Evolutionary conservation across 2,329 filamentous ascomycete species (phyloP).

Genomic region (Neoarthrinium moseri): DNA sequence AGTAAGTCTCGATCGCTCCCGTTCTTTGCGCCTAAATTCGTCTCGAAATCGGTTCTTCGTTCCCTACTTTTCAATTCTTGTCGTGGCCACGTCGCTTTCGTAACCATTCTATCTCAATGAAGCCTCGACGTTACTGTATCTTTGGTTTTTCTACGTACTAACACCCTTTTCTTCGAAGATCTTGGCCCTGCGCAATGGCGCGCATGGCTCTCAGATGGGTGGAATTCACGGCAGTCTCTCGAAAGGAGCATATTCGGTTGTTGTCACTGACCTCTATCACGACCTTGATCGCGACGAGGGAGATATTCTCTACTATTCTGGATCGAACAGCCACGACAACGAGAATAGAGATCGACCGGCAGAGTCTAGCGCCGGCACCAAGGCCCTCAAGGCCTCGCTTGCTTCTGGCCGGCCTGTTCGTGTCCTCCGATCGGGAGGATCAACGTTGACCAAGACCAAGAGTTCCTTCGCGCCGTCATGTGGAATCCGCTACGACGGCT

Average conservation of each 20-base stretch:
- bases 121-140: neutral
- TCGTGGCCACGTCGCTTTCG: too few relatives aligned
- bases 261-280: conserved; percentile 16
- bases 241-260: conserved; percentile 24
- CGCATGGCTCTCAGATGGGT: conserved; percentile 20
- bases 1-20: too few relatives aligned
- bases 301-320: conserved; percentile 17
- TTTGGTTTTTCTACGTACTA: too few relatives aligned
- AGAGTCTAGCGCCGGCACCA: conserved; percentile 16
- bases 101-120: neutral
- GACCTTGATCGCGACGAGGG: conserved; percentile 17
- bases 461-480: conserved; percentile 16
- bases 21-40: too few relatives aligned
- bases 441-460: neutral
- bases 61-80: too few relatives aligned
- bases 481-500: conserved; percentile 26
- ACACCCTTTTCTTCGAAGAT: conserved; percentile 7
- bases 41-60: too few relatives aligned
- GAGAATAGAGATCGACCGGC: conserved; percentile 12
- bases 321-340: conserved; percentile 17
- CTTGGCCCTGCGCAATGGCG: conserved; percentile 24
- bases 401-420: conserved; percentile 17
- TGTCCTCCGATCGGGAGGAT: conserved; percentile 23
- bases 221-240: conserved; percentile 20
- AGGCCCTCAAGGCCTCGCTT: conserved; percentile 19